A percentile compares a stretch with the other conserved stretches of the same genome.
These are phyloP conservation scores for Austroboletus festivus DNA, from an alignment of 768 basidiomycete genomes.

Conservation along the genomic window DNA sequence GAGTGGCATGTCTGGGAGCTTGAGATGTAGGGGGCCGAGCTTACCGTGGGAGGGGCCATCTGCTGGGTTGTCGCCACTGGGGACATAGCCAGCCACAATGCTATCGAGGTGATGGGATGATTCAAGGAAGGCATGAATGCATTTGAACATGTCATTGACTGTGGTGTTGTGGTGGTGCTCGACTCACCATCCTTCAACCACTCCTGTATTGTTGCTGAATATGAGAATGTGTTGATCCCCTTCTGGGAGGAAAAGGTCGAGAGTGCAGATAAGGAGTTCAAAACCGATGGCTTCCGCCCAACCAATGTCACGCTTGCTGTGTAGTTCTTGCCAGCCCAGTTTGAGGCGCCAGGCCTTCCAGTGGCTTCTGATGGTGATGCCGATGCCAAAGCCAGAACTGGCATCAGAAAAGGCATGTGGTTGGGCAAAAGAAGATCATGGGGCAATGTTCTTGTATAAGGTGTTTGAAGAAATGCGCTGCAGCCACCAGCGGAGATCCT, in stretches of 20 bases:
- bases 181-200: slow-evolving; percentile 37
- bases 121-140: slow-evolving; percentile 13
- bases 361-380: neutral
- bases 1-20: neutral
- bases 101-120: no score
- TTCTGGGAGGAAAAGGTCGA: no score
- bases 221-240: no score
- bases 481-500: neutral
- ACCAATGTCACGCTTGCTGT: slow-evolving; percentile 33
- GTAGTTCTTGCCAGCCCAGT: neutral
- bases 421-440: neutral
- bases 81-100: neutral
- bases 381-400: neutral
- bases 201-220: slow-evolving; percentile 32
- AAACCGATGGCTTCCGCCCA: slow-evolving; percentile 49
- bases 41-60: neutral
- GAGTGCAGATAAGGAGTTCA: slow-evolving; percentile 40
- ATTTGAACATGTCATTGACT: slow-evolving; percentile 30
- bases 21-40: neutral
- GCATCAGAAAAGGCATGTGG: neutral
- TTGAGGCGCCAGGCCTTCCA: neutral
- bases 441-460: no score
- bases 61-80: neutral
- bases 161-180: slow-evolving; percentile 25
- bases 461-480: neutral